Conservation (phyloP, 2,329 filamentous ascomycete species). For the Reticulascus tulasneorum region DNA sequence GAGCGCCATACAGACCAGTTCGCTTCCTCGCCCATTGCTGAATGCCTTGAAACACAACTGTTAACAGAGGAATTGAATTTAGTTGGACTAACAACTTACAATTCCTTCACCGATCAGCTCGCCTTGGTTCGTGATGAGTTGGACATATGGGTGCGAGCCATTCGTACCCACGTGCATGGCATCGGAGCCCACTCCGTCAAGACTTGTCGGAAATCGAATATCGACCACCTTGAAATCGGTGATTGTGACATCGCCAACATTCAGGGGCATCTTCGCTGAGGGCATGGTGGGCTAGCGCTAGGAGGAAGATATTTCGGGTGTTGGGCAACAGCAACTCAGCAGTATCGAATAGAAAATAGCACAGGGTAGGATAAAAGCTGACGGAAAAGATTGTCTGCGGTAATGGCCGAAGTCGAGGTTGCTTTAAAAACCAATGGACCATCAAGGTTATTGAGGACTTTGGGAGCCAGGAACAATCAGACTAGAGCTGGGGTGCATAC, state of each 20-base stretch:
- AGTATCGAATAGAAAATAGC: no score
- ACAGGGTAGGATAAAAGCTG: no score
- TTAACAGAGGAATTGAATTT: background rate
- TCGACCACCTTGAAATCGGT: conserved; percentile 12
- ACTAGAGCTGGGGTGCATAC: no score
- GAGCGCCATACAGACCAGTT: conserved; percentile 6
- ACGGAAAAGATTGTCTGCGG: no score
- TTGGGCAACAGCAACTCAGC: no score
- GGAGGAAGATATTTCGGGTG: no score
- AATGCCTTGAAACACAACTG: conserved; percentile 2
- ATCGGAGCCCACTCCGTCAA: conserved; percentile 16
- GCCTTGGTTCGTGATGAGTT: conserved; percentile 12
- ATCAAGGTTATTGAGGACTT: no score
- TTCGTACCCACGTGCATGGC: conserved; percentile 17
- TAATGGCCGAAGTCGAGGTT: no score
- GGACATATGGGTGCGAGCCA: conserved; percentile 13
- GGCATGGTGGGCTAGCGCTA: no score
- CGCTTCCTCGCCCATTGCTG: conserved; percentile 7
- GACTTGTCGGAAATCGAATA: conserved; percentile 16
- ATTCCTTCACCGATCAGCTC: conserved; percentile 12
- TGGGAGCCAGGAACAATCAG: no score
- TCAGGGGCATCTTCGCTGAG: no score
- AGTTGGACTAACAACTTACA: conserved; percentile 2
- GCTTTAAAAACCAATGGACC: no score
- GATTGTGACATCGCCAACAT: conserved; percentile 11